Evolutionary conservation across 352 stramenopile species (phyloP).

Genomic region (Globisporangium takayamanum): DNA sequence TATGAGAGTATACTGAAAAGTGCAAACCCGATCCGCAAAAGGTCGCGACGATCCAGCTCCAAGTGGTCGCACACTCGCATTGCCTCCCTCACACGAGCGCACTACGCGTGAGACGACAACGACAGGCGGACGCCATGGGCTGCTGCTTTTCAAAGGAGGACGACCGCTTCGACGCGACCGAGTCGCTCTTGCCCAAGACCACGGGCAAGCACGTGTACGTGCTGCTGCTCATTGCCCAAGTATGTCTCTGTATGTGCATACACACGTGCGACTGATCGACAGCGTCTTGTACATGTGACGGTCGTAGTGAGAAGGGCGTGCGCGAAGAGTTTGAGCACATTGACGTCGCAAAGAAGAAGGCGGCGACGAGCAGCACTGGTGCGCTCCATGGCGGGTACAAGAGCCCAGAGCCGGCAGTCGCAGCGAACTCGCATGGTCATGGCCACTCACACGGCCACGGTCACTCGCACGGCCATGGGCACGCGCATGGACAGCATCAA

Average conservation of each 20-base stretch:
- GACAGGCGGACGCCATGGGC: slow-evolving; percentile 32
- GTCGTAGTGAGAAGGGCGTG: slow-evolving; percentile 20
- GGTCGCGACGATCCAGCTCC: not conserved
- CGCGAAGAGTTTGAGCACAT: slow-evolving; percentile 17
- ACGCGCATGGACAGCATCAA: not conserved
- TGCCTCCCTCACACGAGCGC: no score
- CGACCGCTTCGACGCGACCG: slow-evolving; percentile 47
- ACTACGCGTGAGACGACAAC: not conserved
- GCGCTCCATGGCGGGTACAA: slow-evolving; percentile 17
- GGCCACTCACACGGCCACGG: not conserved
- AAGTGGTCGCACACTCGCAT: not conserved
- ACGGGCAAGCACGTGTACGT: slow-evolving; percentile 32
- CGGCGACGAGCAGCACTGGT: slow-evolving; percentile 13
- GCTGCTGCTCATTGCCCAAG: not conserved
- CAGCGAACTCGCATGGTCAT: not conserved
- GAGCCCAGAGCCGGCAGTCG: slow-evolving; percentile 13
- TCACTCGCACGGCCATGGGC: not conserved
- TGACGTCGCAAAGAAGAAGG: slow-evolving; percentile 25
- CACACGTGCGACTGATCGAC: not conserved
- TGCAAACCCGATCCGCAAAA: not conserved
- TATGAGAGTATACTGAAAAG: no score
- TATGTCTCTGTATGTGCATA: not conserved
- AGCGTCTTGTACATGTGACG: not conserved
- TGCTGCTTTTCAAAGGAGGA: slow-evolving; percentile 67
- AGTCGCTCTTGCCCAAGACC: slow-evolving; percentile 49